Percentiles rank a stretch among this genome's conserved stretches.
These are phyloP conservation scores for Phytophthora melonis DNA, from an alignment of 352 stramenopile species.

Conservation along the genomic window DNA sequence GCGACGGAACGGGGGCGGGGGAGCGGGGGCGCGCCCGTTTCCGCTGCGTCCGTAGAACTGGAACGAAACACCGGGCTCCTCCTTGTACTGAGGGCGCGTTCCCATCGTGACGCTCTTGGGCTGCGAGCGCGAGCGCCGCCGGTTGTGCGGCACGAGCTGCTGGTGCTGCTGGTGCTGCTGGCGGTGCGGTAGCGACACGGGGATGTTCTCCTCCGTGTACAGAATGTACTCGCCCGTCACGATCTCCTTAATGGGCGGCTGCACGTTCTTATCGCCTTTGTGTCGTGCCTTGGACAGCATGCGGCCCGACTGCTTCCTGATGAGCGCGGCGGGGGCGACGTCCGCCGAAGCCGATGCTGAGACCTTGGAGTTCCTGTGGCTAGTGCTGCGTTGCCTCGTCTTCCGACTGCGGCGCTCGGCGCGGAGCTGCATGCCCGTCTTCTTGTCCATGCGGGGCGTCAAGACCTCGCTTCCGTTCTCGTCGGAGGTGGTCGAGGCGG, in stretches of 20 bases:
- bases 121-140: conserved; percentile 27
- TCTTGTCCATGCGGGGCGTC: conserved; percentile 27
- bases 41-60: conserved; percentile 71
- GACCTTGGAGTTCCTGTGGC: conserved; percentile 24
- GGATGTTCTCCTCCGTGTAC: conserved; percentile 42
- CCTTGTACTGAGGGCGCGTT: conserved; percentile 28
- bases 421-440: conserved; percentile 15
- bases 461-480: conserved; percentile 22
- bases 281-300: conserved; percentile 51
- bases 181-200: conserved; percentile 35
- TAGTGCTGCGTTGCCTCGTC: conserved; percentile 23
- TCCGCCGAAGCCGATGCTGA: conserved; percentile 7
- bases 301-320: conserved; percentile 65
- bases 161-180: conserved; percentile 37
- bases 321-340: conserved; percentile 39
- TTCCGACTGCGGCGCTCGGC: conserved; percentile 1
- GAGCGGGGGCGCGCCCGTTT: conserved; percentile 20
- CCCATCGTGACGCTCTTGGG: conserved; percentile 31
- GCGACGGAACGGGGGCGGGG: conserved; percentile 11
- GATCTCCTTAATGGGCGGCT: conserved; percentile 40
- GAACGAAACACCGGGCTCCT: conserved; percentile 59
- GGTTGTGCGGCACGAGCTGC: conserved; percentile 28
- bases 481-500: conserved; percentile 16
- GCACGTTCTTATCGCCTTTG: conserved; percentile 30
- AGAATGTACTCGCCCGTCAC: conserved; percentile 46